Conservation (phyloP, 192 early-diverging fungal genomes). For the Obelidium mucronatum region DNA sequence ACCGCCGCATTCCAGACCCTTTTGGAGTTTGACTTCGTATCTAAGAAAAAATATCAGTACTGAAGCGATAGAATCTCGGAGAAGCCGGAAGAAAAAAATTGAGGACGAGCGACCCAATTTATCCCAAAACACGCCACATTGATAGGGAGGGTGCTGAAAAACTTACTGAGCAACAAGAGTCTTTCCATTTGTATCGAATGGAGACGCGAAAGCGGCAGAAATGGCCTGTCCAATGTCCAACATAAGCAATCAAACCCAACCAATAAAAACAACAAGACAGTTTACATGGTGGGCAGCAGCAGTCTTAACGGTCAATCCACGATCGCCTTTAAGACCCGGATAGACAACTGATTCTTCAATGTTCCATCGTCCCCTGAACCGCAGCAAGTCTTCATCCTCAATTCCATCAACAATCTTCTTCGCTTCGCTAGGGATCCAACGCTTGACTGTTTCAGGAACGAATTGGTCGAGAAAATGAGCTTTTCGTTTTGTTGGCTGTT, state of each 20-base stretch:
- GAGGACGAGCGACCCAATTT: too few relatives aligned
- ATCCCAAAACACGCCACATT: too few relatives aligned
- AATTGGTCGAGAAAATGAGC: slow-evolving; percentile 83
- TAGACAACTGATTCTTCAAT: slow-evolving; percentile 66
- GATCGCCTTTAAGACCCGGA: slow-evolving; percentile 69
- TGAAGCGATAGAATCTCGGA: neutral
- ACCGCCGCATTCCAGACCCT: slow-evolving; percentile 88
- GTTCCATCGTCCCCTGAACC: slow-evolving; percentile 78
- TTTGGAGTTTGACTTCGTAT: slow-evolving; percentile 90
- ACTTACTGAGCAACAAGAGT: slow-evolving; percentile 66
- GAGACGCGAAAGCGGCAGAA: slow-evolving; percentile 71
- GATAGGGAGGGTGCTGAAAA: too few relatives aligned
- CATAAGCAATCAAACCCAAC: neutral
- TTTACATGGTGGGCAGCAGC: slow-evolving; percentile 81
- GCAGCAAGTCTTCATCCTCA: slow-evolving; percentile 73
- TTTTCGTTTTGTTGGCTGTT: slow-evolving; percentile 67
- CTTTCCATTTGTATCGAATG: slow-evolving; percentile 77
- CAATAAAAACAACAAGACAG: too few relatives aligned
- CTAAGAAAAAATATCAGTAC: slow-evolving; percentile 20
- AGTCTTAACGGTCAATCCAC: slow-evolving; percentile 81
- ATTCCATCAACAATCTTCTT: slow-evolving; percentile 75
- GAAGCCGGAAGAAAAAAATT: neutral
- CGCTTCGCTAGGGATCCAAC: slow-evolving; percentile 74
- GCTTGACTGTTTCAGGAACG: slow-evolving; percentile 56
- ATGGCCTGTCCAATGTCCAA: slow-evolving; percentile 61